Evolutionary conservation across 306 rosid genomes (phyloP).

Genomic region (Sesbania bispinosa): DNA sequence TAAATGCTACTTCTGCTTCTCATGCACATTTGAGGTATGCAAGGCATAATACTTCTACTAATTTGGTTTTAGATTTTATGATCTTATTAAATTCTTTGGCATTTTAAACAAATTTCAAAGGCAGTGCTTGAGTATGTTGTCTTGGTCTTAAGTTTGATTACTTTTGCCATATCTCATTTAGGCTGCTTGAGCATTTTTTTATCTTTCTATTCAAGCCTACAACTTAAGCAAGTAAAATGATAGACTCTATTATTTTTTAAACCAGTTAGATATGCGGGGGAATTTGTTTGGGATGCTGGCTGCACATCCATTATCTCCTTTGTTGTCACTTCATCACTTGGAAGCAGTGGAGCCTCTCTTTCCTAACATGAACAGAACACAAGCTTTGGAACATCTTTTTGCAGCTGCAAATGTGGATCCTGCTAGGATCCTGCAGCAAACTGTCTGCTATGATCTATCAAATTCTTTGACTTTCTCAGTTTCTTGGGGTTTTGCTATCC

Average conservation of each 20-base stretch:
- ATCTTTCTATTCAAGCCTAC: not conserved
- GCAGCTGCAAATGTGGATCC: slow-evolving; percentile 73
- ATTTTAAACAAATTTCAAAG: not conserved
- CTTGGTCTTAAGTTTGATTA: not conserved
- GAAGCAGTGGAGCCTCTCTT: slow-evolving; percentile 73
- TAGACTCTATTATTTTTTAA: not conserved
- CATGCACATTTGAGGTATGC: not conserved
- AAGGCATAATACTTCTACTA: not conserved
- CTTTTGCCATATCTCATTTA: not conserved
- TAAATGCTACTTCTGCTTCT: not conserved
- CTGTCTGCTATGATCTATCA: slow-evolving; percentile 70
- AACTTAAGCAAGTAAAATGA: not conserved
- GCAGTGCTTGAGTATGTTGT: not conserved
- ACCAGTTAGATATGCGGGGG: slow-evolving; percentile 91
- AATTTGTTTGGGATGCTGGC: slow-evolving; percentile 75
- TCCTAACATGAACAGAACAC: slow-evolving; percentile 59
- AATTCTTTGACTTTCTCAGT: slow-evolving; percentile 70
- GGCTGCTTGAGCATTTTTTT: not conserved
- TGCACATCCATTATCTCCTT: slow-evolving; percentile 78
- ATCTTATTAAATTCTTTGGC: not conserved
- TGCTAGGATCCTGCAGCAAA: slow-evolving; percentile 71
- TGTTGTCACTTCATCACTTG: slow-evolving; percentile 89
- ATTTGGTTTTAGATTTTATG: slow-evolving; percentile 9
- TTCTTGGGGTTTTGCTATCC: slow-evolving; percentile 82
- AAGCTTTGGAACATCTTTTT: slow-evolving; percentile 65